Evolutionary conservation across 805 yeast species (phyloP).

Genomic region (Saturnispora sekii): DNA sequence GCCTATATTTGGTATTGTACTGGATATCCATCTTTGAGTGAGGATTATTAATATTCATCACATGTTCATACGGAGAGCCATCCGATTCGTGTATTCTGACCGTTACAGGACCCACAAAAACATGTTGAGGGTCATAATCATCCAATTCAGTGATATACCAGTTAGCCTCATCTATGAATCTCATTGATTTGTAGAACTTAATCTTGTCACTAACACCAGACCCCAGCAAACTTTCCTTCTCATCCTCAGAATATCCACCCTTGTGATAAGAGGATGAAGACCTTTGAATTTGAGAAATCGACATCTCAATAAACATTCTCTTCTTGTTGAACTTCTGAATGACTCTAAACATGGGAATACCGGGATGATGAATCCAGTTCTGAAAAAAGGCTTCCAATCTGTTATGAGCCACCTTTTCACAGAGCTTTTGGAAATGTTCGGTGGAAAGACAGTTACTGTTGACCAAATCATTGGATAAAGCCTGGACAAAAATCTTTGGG

Average conservation of each 20-base stretch:
- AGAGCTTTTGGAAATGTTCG: constrained; percentile 80
- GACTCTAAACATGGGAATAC: constrained; percentile 80
- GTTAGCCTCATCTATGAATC: constrained; percentile 38
- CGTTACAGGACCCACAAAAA: constrained; percentile 92
- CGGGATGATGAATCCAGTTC: constrained; percentile 88
- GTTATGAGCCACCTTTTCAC: constrained; percentile 88
- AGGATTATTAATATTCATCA: constrained; percentile 79
- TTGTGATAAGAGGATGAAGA: constrained; percentile 28
- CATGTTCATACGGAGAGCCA: constrained; percentile 97
- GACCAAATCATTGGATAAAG: constrained; percentile 87
- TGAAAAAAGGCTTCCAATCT: constrained; percentile 74
- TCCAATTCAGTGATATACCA: constrained; percentile 34
- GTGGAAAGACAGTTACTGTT: constrained; percentile 70
- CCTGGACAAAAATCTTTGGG: constrained; percentile 85
- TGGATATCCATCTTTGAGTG: constrained; percentile 86
- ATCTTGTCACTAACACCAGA: constrained; percentile 1
- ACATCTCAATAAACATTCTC: constrained; percentile 89
- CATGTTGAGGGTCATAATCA: constrained; percentile 33
- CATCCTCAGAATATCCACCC: constrained; percentile 13
- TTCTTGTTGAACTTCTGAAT: constrained; percentile 92
- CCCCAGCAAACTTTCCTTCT: constrained; percentile 5
- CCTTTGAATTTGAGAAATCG: constrained; percentile 79
- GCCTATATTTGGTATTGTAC: constrained; percentile 86
- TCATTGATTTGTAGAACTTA: constrained; percentile 21
- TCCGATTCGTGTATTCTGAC: constrained; percentile 96